Percentiles rank a stretch among this genome's conserved stretches.
Conservation (phyloP, 2,329 filamentous ascomycete species). For the Alternaria ventricosa region DNA sequence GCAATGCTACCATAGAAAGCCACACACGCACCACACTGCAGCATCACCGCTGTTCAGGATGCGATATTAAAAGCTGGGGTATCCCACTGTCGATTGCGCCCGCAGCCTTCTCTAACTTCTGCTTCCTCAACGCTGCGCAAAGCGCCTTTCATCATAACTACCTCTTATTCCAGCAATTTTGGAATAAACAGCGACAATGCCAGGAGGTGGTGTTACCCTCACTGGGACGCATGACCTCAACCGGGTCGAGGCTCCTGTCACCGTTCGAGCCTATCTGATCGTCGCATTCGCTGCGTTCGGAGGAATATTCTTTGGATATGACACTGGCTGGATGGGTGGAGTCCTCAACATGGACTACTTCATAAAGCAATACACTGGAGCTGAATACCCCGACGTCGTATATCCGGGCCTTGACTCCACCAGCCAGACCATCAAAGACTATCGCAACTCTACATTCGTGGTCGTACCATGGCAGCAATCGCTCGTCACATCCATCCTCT, state of each 20-base stretch:
- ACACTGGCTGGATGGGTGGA: constrained; percentile 78
- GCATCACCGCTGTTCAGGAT: constrained; percentile 37
- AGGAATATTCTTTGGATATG: constrained; percentile 74
- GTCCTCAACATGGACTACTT: constrained; percentile 58
- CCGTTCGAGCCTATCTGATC: constrained; percentile 55
- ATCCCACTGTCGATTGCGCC: constrained; percentile 21
- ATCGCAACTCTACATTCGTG: constrained; percentile 55
- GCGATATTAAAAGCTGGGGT: constrained; percentile 41
- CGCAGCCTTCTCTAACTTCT: constrained; percentile 33
- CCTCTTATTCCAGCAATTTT: constrained; percentile 9
- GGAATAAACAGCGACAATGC: constrained; percentile 37
- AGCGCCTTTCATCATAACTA: constrained; percentile 19
- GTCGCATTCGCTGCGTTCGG: constrained; percentile 59
- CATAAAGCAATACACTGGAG: constrained; percentile 45
- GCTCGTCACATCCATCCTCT: constrained; percentile 75
- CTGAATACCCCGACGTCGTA: constrained; percentile 48
- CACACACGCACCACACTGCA: constrained; percentile 37
- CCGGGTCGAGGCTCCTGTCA: constrained; percentile 62
- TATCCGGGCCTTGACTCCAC: constrained; percentile 59
- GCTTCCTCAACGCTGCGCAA: constrained; percentile 24
- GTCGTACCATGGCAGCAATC: constrained; percentile 55
- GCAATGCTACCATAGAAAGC: constrained; percentile 47
- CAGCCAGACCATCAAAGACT: constrained; percentile 64
- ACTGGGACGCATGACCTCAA: constrained; percentile 57
- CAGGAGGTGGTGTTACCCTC: constrained; percentile 45